Evolutionary conservation across 441 rosid genomes (phyloP), one percentile per base, ranked within the genome.

Genomic region (Pelargonium citronellum): DNA sequence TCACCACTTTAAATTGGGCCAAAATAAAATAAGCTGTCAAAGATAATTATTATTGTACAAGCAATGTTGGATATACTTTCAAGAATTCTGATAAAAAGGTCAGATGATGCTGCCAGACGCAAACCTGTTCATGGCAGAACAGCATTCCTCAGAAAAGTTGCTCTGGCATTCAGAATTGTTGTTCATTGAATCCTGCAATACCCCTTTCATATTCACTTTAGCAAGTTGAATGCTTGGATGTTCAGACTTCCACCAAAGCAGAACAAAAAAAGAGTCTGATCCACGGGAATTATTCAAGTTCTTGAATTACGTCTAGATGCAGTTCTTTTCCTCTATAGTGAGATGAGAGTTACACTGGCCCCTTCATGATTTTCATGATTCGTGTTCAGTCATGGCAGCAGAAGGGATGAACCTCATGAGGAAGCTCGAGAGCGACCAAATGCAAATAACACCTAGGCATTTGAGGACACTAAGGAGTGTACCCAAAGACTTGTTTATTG

Each of bases 381-480:
- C 70, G 80, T 53, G 75, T 16, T 75, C 79, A 17, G 75, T 72
- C 69, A 73, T 69, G 67, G 77, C 68, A 70, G 83, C 69, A 8
- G 86, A 77, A 69, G 91, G 83, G 69, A 78, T 80, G 69, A 85
- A 81, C 87, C 84, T 92, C 90, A 89, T 81, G 69, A 95, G 91
- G 81, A 95, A 92, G 86, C 93, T 91, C 34, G 99, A 87, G 74
- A 95, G 97, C 5, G 96, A 91, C 98, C 99, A 95, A 41, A 92
- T 88, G 80, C 98, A 92, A 65, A 92, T 84, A 57, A 95, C 79
- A 57, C 97, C 97, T 20, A 95, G 92, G 79, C 88, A 79, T 80
- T 89, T 98, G 71, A 92, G 93, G 66, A 95, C 98, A 79, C 81
- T 89, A 83, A 91, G 76, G 70, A 95, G 91, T 19, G 90, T 83